Evolutionary conservation across 768 basidiomycete species (phyloP), one percentile per base, ranked within the genome.

Genomic region (Asterophora parasitica): DNA sequence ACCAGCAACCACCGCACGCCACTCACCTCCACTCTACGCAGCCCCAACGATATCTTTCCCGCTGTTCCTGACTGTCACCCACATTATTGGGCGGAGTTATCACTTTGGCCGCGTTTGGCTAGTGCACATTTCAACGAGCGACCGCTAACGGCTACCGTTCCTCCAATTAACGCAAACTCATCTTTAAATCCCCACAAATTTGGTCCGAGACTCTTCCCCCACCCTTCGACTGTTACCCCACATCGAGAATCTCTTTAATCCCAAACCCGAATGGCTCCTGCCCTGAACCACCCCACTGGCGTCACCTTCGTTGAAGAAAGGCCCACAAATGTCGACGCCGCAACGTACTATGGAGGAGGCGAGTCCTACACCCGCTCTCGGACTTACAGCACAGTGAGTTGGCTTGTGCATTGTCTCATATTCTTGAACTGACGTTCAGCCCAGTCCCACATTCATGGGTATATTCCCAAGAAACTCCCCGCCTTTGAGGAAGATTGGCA

Each of bases 351-450:
- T 56, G 88, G 88, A 35, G 82, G 83, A 15, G 77, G 75, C 36
- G 87, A 95, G 60, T 75, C 82, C 3, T 85, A 82, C 65, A 82
- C 83, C 62, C 85, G 92, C 56, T 82, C 86, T 13, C 76, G 92
- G 60, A 95, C 92, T 0, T 96, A 92, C 65, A 92, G 90, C 55
- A 81, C 82, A 51, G 92, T 93, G 68, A 55, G 84, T 66, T 27
- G 50, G 50, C 28, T 42, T 11, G 35, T 13, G 26, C 37, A 46
- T 38, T 17, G 34, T 43, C 36, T 38, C 10, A 30, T 48, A 20
- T 26, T 32, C 32, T 48, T 46, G 49, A 47, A 27, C 44, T 51
- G 46, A 34, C 32, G 15, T 41, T 46, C 44, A 36, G 39, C 52
- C 1, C 46, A 89, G 87, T 82, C 83, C 9, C 83, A 85, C 53